phyloP scores from a whole-genome alignment of 495 filamentous ascomycete genomes.

The Hypomontagnella monticulosa region DNA sequence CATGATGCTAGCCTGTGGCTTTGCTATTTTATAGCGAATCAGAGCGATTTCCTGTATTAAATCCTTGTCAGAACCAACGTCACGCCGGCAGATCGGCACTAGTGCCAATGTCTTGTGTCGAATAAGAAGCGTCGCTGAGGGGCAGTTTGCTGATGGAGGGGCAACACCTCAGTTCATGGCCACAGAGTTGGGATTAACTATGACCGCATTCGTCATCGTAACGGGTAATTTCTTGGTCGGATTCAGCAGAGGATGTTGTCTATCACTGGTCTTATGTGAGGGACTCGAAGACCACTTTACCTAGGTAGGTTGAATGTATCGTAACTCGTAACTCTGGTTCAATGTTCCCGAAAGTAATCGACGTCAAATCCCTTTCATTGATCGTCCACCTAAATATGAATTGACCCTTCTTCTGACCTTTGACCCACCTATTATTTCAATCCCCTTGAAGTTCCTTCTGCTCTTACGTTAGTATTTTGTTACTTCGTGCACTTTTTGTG shows the following conservation, averaged over 20 bases:
- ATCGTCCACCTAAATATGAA: constrained; percentile 24
- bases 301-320: background rate
- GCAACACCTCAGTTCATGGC: constrained; percentile 7
- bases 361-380: constrained; percentile 37
- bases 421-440: constrained; percentile 30
- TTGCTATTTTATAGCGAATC: constrained; percentile 15
- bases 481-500: constrained; percentile 13
- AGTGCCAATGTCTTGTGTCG: constrained; percentile 21
- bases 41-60: background rate
- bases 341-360: constrained; percentile 7
- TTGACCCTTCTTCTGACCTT: background rate
- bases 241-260: constrained; percentile 10
- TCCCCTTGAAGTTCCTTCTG: constrained; percentile 13
- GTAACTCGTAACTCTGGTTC: background rate
- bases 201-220: constrained; percentile 40
- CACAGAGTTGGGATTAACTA: constrained; percentile 15
- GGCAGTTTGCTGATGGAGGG: constrained; percentile 28
- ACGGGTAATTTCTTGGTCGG: constrained; percentile 15
- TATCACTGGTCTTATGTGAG: constrained; percentile 8
- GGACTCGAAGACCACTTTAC: background rate
- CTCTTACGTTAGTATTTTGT: constrained; percentile 17
- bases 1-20: constrained; percentile 33
- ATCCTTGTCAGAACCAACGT: constrained; percentile 20
- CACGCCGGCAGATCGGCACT: constrained; percentile 36
- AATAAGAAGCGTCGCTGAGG: constrained; percentile 19